These are phyloP conservation scores for Aureobasidium subglaciale DNA, from an alignment of 2,329 filamentous ascomycete species.

Conservation along the genomic window DNA sequence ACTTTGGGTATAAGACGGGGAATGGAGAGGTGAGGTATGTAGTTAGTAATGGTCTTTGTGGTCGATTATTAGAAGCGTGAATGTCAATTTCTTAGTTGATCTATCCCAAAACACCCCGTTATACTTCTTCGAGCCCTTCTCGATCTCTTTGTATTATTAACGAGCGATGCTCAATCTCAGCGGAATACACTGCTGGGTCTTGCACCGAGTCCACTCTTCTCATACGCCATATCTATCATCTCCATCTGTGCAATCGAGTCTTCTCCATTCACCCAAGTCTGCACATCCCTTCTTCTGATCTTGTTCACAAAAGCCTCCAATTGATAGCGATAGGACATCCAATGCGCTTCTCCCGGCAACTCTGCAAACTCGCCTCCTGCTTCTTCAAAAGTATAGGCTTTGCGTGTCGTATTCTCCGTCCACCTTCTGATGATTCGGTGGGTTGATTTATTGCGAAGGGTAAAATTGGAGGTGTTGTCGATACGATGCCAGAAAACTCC, in stretches of 20 bases:
- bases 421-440: not conserved
- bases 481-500: not conserved
- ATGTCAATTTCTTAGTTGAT: too few relatives aligned
- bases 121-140: too few relatives aligned
- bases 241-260: constrained; percentile 32
- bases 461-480: not conserved
- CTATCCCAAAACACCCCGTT: too few relatives aligned
- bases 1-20: not conserved
- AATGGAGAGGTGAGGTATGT: constrained; percentile 3
- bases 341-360: constrained; percentile 14
- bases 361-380: not conserved
- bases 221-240: constrained; percentile 30
- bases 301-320: constrained; percentile 31
- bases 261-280: constrained; percentile 26
- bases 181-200: not conserved
- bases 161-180: too few relatives aligned
- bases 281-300: constrained; percentile 25
- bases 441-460: not conserved
- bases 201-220: constrained; percentile 23
- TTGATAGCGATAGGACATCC: constrained; percentile 32
- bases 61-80: not conserved
- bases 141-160: too few relatives aligned
- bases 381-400: not conserved
- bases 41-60: constrained; percentile 1
- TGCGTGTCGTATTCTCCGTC: not conserved